phyloP scores from a whole-genome alignment of 305 asterid genomes.

The Solanum aculeatissimum region DNA sequence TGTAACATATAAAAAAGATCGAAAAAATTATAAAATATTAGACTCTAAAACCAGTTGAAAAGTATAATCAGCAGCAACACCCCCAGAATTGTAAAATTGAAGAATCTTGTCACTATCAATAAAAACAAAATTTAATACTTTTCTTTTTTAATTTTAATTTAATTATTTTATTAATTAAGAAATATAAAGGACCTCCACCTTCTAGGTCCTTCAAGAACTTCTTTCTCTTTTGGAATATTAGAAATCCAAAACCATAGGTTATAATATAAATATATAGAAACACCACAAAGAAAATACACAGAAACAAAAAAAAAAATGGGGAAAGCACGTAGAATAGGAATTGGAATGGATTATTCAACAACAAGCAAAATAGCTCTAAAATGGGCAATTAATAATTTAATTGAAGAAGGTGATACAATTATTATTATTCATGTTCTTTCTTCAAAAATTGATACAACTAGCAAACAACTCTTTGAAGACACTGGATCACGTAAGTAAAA shows the following conservation, averaged over 20 bases:
- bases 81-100: background rate
- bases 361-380: slow-evolving; percentile 55
- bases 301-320: slow-evolving; percentile 8
- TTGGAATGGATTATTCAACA: slow-evolving; percentile 64
- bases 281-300: background rate
- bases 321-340: slow-evolving; percentile 40
- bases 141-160: background rate
- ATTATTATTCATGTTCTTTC: slow-evolving; percentile 59
- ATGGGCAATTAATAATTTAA: slow-evolving; percentile 53
- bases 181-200: background rate
- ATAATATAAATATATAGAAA: background rate
- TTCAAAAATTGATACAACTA: slow-evolving; percentile 48
- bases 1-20: too few relatives aligned
- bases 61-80: background rate
- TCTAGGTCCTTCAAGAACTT: slow-evolving; percentile 30
- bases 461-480: slow-evolving; percentile 57
- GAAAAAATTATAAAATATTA: too few relatives aligned
- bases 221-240: background rate
- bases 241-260: background rate
- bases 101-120: background rate
- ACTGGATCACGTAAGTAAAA: slow-evolving; percentile 88
- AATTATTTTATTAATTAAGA: background rate
- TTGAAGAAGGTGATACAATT: slow-evolving; percentile 48
- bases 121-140: background rate
- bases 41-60: too few relatives aligned